phyloP scores from a whole-genome alignment of 1,139 yeast species.

The Yamadazyma triangularis region DNA sequence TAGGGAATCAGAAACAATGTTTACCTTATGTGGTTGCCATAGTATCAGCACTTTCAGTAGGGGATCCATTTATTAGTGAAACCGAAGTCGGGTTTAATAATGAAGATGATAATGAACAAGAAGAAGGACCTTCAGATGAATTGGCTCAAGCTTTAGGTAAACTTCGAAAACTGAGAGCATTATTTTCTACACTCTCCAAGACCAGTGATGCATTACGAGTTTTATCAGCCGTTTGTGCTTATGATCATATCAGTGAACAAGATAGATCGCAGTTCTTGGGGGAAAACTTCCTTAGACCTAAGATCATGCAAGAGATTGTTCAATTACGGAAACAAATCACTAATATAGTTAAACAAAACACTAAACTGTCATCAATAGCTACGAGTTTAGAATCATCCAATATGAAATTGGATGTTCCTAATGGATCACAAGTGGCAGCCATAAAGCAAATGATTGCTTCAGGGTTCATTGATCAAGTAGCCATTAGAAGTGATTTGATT shows the following conservation, averaged over 20 bases:
- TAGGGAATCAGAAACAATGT: constrained; percentile 85
- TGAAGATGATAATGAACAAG: constrained; percentile 28
- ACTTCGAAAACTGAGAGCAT: constrained; percentile 52
- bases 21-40: constrained; percentile 83
- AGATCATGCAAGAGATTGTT: constrained; percentile 77
- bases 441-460: constrained; percentile 90
- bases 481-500: constrained; percentile 73
- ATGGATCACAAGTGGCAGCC: constrained; percentile 63
- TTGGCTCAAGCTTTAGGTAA: constrained; percentile 41
- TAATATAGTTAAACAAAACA: constrained; percentile 64
- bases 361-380: constrained; percentile 57
- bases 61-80: constrained; percentile 81
- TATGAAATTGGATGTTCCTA: constrained; percentile 64
- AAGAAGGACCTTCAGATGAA: constrained; percentile 24
- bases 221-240: constrained; percentile 84
- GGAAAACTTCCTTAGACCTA: constrained; percentile 60
- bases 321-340: constrained; percentile 79
- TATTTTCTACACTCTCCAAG: constrained; percentile 65
- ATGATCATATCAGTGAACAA: constrained; percentile 63
- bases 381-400: constrained; percentile 32
- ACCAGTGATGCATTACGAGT: constrained; percentile 71
- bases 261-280: constrained; percentile 45
- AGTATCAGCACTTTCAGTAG: constrained; percentile 90
- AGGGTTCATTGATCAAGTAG: constrained; percentile 89
- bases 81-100: constrained; percentile 37